These are phyloP conservation scores for Linderina pennispora DNA, from an alignment of 192 early-diverging fungal genomes.

Conservation along the genomic window DNA sequence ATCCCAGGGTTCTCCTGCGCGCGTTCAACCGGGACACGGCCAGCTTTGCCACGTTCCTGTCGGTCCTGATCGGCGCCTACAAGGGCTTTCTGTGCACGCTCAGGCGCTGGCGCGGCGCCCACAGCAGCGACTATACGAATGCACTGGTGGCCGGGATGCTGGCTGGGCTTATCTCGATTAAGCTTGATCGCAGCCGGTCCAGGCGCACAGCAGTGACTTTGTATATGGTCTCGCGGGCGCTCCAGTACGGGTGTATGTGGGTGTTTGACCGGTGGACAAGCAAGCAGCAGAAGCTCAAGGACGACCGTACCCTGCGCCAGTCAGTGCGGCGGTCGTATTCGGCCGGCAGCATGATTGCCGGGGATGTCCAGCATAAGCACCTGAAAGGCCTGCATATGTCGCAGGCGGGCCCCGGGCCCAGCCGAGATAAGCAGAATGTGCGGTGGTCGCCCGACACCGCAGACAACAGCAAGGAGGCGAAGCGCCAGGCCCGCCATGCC, in stretches of 20 bases:
- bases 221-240: slow-evolving; percentile 56
- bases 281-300: slow-evolving; percentile 12
- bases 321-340: slow-evolving; percentile 35
- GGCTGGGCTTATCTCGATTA: slow-evolving; percentile 52
- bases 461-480: slow-evolving; percentile 11
- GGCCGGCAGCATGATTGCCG: background rate
- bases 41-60: slow-evolving; percentile 63
- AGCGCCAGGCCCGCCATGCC: background rate
- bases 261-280: slow-evolving; percentile 54
- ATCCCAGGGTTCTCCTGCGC: slow-evolving; percentile 26
- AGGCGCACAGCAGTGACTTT: slow-evolving; percentile 58
- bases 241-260: slow-evolving; percentile 59
- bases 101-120: slow-evolving; percentile 42
- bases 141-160: slow-evolving; percentile 59
- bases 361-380: background rate
- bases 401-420: background rate
- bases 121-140: slow-evolving; percentile 51
- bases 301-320: slow-evolving; percentile 14
- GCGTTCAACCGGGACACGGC: slow-evolving; percentile 50
- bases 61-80: slow-evolving; percentile 57
- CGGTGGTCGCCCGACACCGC: slow-evolving; percentile 12
- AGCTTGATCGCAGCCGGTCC: slow-evolving; percentile 54
- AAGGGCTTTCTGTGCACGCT: slow-evolving; percentile 57
- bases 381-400: background rate
- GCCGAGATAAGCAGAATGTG: background rate